These are phyloP conservation scores for Nothophytophthora sp. DNA, from an alignment of 352 stramenopile species.

Conservation along the genomic window DNA sequence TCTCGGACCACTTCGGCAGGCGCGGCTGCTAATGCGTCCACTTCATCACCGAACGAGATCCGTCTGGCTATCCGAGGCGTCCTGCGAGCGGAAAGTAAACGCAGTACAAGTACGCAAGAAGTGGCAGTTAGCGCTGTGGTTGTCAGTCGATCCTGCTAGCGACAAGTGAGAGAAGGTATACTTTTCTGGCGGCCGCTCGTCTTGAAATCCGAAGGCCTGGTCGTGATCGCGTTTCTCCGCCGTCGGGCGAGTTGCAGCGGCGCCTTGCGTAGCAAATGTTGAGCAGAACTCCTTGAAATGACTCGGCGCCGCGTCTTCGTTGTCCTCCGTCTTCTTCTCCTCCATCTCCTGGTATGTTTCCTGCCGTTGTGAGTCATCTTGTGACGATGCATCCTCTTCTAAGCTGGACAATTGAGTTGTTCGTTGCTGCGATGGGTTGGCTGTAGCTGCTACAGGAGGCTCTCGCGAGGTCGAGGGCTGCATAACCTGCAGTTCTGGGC, in stretches of 20 bases:
- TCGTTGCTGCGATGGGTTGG: too few relatives aligned
- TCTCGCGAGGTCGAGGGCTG: too few relatives aligned
- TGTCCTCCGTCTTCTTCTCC: conserved; percentile 3
- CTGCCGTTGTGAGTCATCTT: background rate
- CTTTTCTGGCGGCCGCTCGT: conserved; percentile 22
- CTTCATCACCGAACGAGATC: conserved; percentile 35
- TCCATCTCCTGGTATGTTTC: conserved; percentile 3
- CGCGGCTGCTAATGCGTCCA: conserved; percentile 12
- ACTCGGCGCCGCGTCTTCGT: background rate
- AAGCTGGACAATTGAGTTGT: too few relatives aligned
- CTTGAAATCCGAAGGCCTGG: conserved; percentile 20
- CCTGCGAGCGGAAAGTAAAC: conserved; percentile 15
- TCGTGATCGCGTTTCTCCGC: conserved; percentile 29
- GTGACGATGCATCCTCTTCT: conserved; percentile 3
- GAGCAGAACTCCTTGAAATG: conserved; percentile 35
- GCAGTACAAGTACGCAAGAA: background rate
- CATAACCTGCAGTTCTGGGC: too few relatives aligned
- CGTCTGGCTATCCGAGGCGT: conserved; percentile 31
- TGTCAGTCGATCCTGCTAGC: background rate
- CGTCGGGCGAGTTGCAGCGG: background rate
- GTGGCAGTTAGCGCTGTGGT: conserved; percentile 2
- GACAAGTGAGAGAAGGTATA: conserved; percentile 13
- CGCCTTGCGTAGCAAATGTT: conserved; percentile 17
- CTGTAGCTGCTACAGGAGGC: too few relatives aligned
- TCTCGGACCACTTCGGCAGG: conserved; percentile 4